Conservation (phyloP, 306 rosid species). For the Neltuma alba region DNA sequence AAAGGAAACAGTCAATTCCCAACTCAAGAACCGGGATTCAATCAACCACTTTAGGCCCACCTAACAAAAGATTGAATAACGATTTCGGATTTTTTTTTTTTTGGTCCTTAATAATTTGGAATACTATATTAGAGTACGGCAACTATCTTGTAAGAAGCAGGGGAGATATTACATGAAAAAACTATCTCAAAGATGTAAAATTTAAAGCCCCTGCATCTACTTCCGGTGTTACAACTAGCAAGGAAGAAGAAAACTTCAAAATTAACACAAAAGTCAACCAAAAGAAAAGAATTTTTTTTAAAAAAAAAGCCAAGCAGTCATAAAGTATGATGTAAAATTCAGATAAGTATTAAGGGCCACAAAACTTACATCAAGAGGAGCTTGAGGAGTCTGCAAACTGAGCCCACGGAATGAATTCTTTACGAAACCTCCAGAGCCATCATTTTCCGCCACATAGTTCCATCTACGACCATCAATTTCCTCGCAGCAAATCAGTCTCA, state of each 20-base stretch:
- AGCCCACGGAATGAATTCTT: constrained; percentile 76
- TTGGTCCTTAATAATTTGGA: not conserved
- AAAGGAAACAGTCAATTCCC: not conserved
- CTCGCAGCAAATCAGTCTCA: constrained; percentile 77
- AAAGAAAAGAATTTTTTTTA: not conserved
- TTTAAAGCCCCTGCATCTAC: not conserved
- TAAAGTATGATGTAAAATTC: not conserved
- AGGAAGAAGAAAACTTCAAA: not conserved
- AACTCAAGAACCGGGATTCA: not conserved
- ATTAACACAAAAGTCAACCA: not conserved
- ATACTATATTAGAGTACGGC: not conserved
- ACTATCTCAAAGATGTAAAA: not conserved
- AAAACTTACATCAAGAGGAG: constrained; percentile 62
- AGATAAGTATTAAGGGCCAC: not conserved
- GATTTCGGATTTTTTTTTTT: not conserved
- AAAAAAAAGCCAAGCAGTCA: not conserved
- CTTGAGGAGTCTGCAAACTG: constrained; percentile 61
- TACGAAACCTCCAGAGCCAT: constrained; percentile 52
- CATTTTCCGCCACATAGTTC: constrained; percentile 79
- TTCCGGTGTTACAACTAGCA: not conserved
- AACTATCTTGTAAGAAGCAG: not conserved
- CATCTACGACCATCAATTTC: constrained; percentile 88
- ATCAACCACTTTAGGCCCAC: not conserved
- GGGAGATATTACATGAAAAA: not conserved
- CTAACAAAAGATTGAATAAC: not conserved